Evolutionary conservation across 2,329 filamentous ascomycete genomes (phyloP), one percentile per base, ranked within the genome.

Genomic region (Exophiala sp.): DNA sequence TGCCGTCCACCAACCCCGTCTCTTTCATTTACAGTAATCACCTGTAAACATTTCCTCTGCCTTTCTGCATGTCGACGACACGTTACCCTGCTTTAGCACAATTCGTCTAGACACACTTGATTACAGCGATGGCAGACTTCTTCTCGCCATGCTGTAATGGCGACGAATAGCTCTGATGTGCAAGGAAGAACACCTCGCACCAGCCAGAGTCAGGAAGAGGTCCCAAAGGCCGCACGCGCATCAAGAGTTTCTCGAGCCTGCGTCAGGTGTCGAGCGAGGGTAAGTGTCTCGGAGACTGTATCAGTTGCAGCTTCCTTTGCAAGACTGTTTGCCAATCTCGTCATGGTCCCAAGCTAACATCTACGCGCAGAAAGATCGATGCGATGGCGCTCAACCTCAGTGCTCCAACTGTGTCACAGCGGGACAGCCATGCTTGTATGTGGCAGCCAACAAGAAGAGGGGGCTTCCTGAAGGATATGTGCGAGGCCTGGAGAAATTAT

Each of bases 381-480:
- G 73, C 57, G 73, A 76, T 60, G 73, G 73, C 12, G 62, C 66
- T 32, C 70, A 70, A 58, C 73, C 73, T 34, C 65, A 69, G 39
- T 76, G 73, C 54, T 71, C 71, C 29, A 71, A 71, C 53, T 76
- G 73, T 55, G 65, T 66, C 50, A 67, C 65, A 18, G 69, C 71
- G 7, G 68, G 68, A 53, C 69, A 72, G 47, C 62, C 67, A 32
- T 76, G 73, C 52, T 70, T 69, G 24, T 76, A 76, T 62, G 70
- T 75, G 48, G 70, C 72, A 10, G 67, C 69, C 50, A 71, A 68
- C 44, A 75, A 75, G 62, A 75, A 75, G 59, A 69, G 73, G 48
- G 73, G 73, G 14, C 61, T 75, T 12, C 73, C 73, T 1, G 73
- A 75, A 58, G 73, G 73, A 35, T 76, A 76, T 63, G 73, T 76